A percentile compares a stretch with the other conserved stretches of the same genome.
These are phyloP conservation scores for Musa beccarii DNA, from an alignment of 176 grass and related monocot species.

Conservation along the genomic window DNA sequence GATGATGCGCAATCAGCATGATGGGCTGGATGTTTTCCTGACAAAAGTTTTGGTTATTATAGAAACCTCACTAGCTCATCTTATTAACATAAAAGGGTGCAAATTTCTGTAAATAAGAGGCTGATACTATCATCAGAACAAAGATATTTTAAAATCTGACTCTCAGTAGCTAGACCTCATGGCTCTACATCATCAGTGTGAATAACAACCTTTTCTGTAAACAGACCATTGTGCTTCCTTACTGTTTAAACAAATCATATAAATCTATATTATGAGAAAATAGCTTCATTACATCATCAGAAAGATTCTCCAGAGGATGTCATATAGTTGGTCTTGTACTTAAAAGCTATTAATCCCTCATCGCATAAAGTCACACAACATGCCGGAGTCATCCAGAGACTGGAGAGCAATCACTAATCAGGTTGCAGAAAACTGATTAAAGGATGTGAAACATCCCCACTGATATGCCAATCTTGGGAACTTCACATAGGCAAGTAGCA, in stretches of 20 bases:
- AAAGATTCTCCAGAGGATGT: background rate
- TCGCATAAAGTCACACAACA: background rate
- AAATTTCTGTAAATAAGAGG: background rate
- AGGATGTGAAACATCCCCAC: background rate
- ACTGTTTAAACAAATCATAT: background rate
- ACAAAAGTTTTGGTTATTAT: background rate
- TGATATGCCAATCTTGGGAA: too few relatives aligned
- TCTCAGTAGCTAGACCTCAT: too few relatives aligned
- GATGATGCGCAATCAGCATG: background rate
- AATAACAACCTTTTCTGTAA: too few relatives aligned
- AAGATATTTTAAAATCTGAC: too few relatives aligned
- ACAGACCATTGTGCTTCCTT: background rate
- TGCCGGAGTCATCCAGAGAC: background rate
- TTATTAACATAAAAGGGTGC: too few relatives aligned
- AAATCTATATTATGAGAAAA: background rate
- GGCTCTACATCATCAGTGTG: too few relatives aligned
- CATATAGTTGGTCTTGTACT: background rate
- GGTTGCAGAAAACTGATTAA: background rate
- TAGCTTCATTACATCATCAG: background rate
- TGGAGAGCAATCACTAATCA: background rate
- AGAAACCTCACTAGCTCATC: background rate
- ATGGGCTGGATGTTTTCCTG: background rate
- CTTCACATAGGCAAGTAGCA: background rate
- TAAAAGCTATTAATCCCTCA: background rate
- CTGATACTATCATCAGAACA: background rate